Evolutionary conservation across 31 red algal genomes (phyloP).

Genomic region (Odonthalia washingtoniensis): DNA sequence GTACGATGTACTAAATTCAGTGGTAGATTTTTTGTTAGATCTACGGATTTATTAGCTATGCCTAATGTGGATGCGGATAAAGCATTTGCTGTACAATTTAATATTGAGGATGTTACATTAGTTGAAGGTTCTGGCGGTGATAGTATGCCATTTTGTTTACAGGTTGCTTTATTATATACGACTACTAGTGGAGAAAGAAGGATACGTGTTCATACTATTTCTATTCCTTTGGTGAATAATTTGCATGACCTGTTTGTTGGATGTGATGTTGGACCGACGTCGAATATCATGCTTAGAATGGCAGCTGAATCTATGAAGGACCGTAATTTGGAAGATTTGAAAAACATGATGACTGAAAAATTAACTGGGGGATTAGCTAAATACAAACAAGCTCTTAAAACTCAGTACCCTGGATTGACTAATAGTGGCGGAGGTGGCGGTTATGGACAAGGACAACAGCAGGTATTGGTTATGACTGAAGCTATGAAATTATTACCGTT

Average conservation of each 20-base stretch:
- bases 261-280: slow-evolving; percentile 31
- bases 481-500: slow-evolving; percentile 85
- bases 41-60: slow-evolving; percentile 88
- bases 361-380: slow-evolving; percentile 71
- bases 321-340: slow-evolving; percentile 70
- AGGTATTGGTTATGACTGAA: slow-evolving; percentile 92
- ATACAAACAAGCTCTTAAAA: slow-evolving; percentile 81
- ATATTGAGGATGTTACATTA: slow-evolving; percentile 87
- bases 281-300: slow-evolving; percentile 75
- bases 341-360: slow-evolving; percentile 67
- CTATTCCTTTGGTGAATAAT: slow-evolving; percentile 50
- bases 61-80: slow-evolving; percentile 91
- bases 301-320: slow-evolving; percentile 80
- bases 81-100: slow-evolving; percentile 90
- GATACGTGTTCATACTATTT: slow-evolving; percentile 94
- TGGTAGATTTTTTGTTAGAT: slow-evolving; percentile 94
- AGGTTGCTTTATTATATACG: slow-evolving; percentile 97
- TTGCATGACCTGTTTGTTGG: neutral
- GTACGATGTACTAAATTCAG: slow-evolving; percentile 85
- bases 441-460: slow-evolving; percentile 52
- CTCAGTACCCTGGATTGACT: slow-evolving; percentile 56
- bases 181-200: slow-evolving; percentile 90
- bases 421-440: too few species aligned
- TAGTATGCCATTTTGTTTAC: slow-evolving; percentile 65
- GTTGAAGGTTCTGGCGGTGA: slow-evolving; percentile 20